These are phyloP conservation scores for Laburnicola sp. DNA, from an alignment of 2,329 filamentous ascomycete genomes.

Conservation along the genomic window DNA sequence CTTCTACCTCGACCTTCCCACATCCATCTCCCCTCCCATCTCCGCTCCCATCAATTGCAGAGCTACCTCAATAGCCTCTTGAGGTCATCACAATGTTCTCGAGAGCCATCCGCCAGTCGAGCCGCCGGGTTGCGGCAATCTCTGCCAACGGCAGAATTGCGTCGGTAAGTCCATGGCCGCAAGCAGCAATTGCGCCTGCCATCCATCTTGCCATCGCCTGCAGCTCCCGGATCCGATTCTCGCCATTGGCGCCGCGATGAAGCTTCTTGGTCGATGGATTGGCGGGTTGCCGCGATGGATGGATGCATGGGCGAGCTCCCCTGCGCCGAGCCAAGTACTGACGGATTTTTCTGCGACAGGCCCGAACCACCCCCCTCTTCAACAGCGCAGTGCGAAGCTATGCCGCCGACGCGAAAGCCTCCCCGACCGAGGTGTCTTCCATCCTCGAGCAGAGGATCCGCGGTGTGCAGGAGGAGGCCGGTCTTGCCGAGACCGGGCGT, in stretches of 20 bases:
- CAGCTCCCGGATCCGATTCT: constrained; percentile 37
- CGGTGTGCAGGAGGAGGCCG: constrained; percentile 95
- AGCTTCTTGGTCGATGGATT: constrained; percentile 38
- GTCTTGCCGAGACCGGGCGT: constrained; percentile 96
- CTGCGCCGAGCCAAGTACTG: constrained; percentile 49
- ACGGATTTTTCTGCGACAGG: constrained; percentile 63
- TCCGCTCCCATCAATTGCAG: constrained; percentile 49
- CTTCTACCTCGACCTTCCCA: constrained; percentile 39
- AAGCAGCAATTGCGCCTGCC: constrained; percentile 47
- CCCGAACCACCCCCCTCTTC: constrained; percentile 79
- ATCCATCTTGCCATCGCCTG: constrained; percentile 35
- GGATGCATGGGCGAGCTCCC: constrained; percentile 38
- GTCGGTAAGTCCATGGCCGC: constrained; percentile 76
- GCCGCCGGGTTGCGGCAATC: constrained; percentile 92
- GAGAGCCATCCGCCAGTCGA: constrained; percentile 96
- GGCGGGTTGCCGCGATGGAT: constrained; percentile 48
- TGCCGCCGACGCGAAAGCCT: constrained; percentile 89
- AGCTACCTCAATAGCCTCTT: constrained; percentile 47
- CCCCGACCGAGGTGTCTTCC: constrained; percentile 97
- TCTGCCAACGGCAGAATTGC: constrained; percentile 89
- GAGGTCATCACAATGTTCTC: constrained; percentile 78
- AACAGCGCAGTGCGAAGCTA: constrained; percentile 79
- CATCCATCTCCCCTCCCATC: constrained; percentile 44
- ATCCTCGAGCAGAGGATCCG: constrained; percentile 99
- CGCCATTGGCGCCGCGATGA: constrained; percentile 45